phyloP scores from a whole-genome alignment of 2,329 filamentous ascomycete genomes.

The Fusarium abutilonis region DNA sequence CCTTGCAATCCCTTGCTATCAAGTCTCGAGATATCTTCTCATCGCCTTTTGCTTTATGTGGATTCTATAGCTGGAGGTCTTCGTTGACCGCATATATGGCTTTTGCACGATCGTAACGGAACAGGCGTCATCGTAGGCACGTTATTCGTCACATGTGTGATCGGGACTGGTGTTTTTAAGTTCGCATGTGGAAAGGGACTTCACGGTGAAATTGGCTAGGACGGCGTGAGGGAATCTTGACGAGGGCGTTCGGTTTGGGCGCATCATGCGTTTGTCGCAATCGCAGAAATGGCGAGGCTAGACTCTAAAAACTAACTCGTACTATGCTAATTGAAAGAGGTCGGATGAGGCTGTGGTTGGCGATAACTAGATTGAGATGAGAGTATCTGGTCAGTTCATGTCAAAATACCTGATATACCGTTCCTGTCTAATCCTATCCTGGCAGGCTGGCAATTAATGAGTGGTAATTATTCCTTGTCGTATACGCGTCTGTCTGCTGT shows the following conservation, averaged over 20 bases:
- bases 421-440: constrained; percentile 2
- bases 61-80: neutral
- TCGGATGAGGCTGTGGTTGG: constrained; percentile 3
- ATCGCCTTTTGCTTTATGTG: neutral
- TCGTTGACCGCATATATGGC: neutral
- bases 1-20: neutral
- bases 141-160: constrained; percentile 18
- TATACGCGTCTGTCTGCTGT: constrained; percentile 11
- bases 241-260: constrained; percentile 8
- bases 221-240: constrained; percentile 20
- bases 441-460: neutral
- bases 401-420: constrained; percentile 33
- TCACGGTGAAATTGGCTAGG: constrained; percentile 12
- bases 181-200: constrained; percentile 10
- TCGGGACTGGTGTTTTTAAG: constrained; percentile 17
- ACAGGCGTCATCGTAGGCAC: constrained; percentile 16
- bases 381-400: constrained; percentile 33
- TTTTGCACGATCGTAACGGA: constrained; percentile 12
- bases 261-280: constrained; percentile 10
- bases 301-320: constrained; percentile 23
- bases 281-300: constrained; percentile 14
- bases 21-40: neutral
- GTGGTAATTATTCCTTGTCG: constrained; percentile 11
- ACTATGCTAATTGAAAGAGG: constrained; percentile 24
- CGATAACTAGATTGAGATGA: constrained; percentile 23